Conservation (phyloP, 2,329 filamentous ascomycete genomes). For the Rhytidhysteron rufulum region DNA sequence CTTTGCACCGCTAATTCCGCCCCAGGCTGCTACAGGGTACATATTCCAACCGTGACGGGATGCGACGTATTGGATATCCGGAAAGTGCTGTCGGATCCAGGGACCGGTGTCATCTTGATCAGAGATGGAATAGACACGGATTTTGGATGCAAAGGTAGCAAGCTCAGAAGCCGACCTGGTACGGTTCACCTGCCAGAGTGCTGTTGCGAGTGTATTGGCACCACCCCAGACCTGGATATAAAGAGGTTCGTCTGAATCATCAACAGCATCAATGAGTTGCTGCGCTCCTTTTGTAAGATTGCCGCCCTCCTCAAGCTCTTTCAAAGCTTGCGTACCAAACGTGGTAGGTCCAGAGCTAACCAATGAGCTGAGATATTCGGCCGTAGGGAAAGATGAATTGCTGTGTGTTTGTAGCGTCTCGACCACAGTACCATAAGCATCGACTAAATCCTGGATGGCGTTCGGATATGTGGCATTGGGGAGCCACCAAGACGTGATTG, state of each 20-base stretch:
- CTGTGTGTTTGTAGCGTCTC: constrained; percentile 46
- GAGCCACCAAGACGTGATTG: constrained; percentile 26
- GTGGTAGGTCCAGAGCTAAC: constrained; percentile 37
- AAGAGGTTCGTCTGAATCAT: constrained; percentile 36
- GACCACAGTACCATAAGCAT: constrained; percentile 9
- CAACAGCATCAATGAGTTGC: constrained; percentile 37
- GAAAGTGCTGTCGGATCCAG: constrained; percentile 50
- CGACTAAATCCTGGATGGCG: constrained; percentile 11
- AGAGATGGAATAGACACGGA: constrained; percentile 42
- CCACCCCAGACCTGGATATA: constrained; percentile 51
- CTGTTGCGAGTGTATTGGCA: constrained; percentile 46
- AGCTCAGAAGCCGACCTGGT: constrained; percentile 22
- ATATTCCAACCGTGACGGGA: constrained; percentile 51
- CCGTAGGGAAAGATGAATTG: constrained; percentile 39
- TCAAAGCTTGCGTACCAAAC: constrained; percentile 22
- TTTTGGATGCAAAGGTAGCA: constrained; percentile 32
- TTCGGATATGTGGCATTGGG: constrained; percentile 12
- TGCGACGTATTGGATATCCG: constrained; percentile 50
- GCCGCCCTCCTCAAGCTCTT: constrained; percentile 21
- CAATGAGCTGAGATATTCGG: constrained; percentile 31
- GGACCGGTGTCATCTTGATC: constrained; percentile 54
- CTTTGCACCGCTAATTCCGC: constrained; percentile 48
- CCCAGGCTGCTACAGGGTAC: constrained; percentile 50
- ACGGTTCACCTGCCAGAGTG: constrained; percentile 33
- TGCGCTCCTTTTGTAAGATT: constrained; percentile 39